Base-by-base conservation (phyloP, 768 basidiomycete species). In the Leccinum arenicola region DNA sequence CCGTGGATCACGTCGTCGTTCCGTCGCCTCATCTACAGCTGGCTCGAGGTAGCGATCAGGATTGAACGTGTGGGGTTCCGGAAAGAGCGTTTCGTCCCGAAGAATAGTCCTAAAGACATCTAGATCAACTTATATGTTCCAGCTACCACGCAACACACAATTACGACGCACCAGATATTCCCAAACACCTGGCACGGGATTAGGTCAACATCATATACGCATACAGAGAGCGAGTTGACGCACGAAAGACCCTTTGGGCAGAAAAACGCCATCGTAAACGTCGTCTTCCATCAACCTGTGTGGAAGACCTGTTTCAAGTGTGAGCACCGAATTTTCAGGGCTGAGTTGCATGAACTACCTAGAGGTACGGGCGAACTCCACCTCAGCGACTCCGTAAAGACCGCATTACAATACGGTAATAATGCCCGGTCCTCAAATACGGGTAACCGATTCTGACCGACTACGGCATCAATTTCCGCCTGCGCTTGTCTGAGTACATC, bases 201-300 rank as follows among this genome's bases (percentile, higher is more conserved):
- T 68, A 19, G 29, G 17, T 63, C n/a, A 62, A 50, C 23, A 17
- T 14, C 3, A 31, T 6, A 19, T 12, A 57, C 35, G 45, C 49
- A 40, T 4, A 0, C 31, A 49, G 11, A 43, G 7, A 21, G 21
- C 3, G 11, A 14, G 50, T 40, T 3, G 17, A 72, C 77, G 56
- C 52, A 83, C 82, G 62, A 87, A 68, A 4, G 86, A 80, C 12
- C 87, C 87, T 66, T 85, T 83, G 33, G 86, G 85, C 53, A 89
- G 82, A 56, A 78, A 75, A 75, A 78, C 78, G 11, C 80, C 83
- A 29, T 79, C 71, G 66, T 88, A 89, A 40, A 84, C 70, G 64
- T 89, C 86, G 62, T 88, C 84, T 67, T 87, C 81, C 76, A 79
- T 85, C 64, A 86, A 62, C 50, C 85, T 77, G 59, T 88, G 87